Conservation (phyloP, 768 basidiomycete species). For the Serendipita sp. region DNA sequence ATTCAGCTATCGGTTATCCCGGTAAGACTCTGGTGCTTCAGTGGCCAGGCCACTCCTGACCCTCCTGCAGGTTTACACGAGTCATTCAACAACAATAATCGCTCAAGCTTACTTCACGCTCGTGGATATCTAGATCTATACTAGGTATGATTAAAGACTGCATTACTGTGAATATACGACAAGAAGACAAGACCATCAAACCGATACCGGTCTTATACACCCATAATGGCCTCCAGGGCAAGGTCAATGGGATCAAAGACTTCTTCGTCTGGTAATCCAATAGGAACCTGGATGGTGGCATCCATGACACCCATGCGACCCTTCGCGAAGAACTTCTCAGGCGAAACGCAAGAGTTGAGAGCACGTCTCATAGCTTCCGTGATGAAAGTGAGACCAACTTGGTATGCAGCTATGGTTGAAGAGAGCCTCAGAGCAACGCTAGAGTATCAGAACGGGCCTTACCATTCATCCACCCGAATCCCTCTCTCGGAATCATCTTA, state of each 20-base stretch:
- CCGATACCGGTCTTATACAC: not conserved
- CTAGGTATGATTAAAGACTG: not conserved
- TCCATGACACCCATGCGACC: not conserved
- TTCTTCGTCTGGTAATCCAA: not conserved
- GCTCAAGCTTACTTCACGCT: not conserved
- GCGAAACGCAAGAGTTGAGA: conserved; percentile 85
- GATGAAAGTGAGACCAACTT: conserved; percentile 89
- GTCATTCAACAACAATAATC: not conserved
- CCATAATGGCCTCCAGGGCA: conserved; percentile 1
- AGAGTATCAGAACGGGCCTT: conserved; percentile 16
- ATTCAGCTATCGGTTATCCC: too few relatives aligned
- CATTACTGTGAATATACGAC: not conserved
- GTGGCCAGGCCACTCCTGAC: too few relatives aligned
- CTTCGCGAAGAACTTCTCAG: conserved; percentile 64
- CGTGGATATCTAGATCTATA: not conserved
- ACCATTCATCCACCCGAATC: conserved; percentile 99
- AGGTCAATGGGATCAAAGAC: conserved; percentile 5
- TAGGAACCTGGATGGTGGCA: conserved; percentile 1
- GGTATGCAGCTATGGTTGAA: conserved; percentile 59
- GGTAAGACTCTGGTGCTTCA: too few relatives aligned
- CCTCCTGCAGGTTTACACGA: not conserved
- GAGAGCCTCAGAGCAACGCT: not conserved
- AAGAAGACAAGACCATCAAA: not conserved
- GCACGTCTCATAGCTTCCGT: conserved; percentile 90
- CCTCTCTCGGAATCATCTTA: conserved; percentile 92